phyloP scores from a whole-genome alignment of 345 rosid genomes.

The Zanthoxylum bungeanum region DNA sequence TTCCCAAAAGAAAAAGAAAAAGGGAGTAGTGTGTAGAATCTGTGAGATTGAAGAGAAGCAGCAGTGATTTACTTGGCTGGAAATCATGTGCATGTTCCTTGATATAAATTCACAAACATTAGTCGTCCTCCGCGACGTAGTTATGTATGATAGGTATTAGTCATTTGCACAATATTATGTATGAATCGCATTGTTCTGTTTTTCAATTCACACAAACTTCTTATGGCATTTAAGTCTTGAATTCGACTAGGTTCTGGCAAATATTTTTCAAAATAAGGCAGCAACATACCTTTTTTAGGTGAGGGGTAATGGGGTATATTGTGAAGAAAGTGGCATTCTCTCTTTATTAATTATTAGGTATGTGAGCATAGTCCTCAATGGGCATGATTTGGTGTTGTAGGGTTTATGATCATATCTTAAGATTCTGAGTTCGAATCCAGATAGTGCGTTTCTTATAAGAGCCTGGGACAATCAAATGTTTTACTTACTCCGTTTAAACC shows the following conservation, averaged over 20 bases:
- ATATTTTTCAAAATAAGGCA: not conserved
- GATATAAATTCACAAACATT: not conserved
- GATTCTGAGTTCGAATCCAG: too few species aligned
- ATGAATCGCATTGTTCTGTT: not conserved
- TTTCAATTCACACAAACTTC: not conserved
- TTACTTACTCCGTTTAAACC: too few species aligned
- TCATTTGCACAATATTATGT: not conserved
- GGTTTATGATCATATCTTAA: too few species aligned
- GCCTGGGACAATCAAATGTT: too few species aligned
- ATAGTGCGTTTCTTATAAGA: too few species aligned
- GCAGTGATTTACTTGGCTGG: not conserved
- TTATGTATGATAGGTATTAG: not conserved
- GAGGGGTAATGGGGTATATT: too few species aligned
- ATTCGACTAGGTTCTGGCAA: not conserved
- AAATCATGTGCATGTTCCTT: not conserved
- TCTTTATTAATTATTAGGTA: too few species aligned
- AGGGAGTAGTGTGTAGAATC: not conserved
- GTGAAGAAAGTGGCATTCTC: too few species aligned
- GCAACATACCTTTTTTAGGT: too few species aligned
- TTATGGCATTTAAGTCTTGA: not conserved
- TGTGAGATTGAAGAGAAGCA: conserved; percentile 2
- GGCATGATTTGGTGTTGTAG: too few species aligned
- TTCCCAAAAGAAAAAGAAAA: not conserved
- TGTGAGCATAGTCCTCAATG: too few species aligned
- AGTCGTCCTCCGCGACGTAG: not conserved